Evolutionary conservation across 2,329 filamentous ascomycete species (phyloP), one percentile per base, ranked within the genome.

Genomic region (Zopfia rhizophila): DNA sequence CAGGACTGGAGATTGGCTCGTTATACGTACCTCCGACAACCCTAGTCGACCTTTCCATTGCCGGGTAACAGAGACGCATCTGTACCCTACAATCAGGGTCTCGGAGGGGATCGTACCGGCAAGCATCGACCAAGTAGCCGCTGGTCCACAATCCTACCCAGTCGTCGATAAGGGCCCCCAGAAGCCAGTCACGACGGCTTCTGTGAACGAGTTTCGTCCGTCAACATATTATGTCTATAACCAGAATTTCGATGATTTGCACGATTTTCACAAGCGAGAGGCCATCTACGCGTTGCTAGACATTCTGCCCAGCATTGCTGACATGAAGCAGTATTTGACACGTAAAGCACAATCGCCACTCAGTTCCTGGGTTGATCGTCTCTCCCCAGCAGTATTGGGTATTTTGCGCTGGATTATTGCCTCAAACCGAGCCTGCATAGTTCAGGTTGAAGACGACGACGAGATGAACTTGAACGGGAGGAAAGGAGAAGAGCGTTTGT

Each of bases 401-500:
- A 70, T 96, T 0, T 74, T 97, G 14, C 82, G 89, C 38, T 97
- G 92, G 92, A 89, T 96, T 50, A 83, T 97, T 46, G 89, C 91
- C 0, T 96, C 91, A 0, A 96, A 96, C 60, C 81, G 90, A 32
- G 93, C 92, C 1, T 92, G 87, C 58, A 94, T 97, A 49, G 79
- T 93, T 32, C 86, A 93, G 56, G 86, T 94, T 12, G 84, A 87
- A 30, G 72, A 65, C 28, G 22, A 42, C 7, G 48, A 57, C 5
- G 54, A 51, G 5, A 54, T 55, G 7, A 21, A 31, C 6, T 8
- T 33, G 7, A 50, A 51, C 13, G 54, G 51, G n/a, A 62, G 56
- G 41, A 75, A 67, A 41, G 69, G 64, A 22, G 73, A 75, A 24
- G 78, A 86, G 51, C 78, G 77, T 8, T 79, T 94, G 3, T 75